Evolutionary conservation across 805 yeast genomes (phyloP).

Genomic region (Candida argentea): DNA sequence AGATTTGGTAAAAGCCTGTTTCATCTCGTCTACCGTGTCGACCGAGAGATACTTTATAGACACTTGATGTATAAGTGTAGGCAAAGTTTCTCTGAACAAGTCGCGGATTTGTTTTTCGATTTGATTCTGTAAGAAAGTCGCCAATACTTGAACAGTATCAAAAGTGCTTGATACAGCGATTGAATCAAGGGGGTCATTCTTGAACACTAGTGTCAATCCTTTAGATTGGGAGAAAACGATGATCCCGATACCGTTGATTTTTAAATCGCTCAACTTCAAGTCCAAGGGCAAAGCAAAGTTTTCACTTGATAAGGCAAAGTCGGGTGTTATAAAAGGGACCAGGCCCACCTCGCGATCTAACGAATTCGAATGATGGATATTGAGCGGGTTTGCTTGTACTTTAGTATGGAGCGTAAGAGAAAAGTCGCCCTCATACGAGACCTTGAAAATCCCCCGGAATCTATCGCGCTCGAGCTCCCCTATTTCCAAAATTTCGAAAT

Average conservation of each 20-base stretch:
- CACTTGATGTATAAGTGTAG: slow-evolving; percentile 67
- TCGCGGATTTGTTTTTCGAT: slow-evolving; percentile 75
- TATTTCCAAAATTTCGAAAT: slow-evolving; percentile 68
- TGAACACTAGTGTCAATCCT: slow-evolving; percentile 78
- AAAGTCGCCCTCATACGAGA: slow-evolving; percentile 68
- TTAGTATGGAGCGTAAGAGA: slow-evolving; percentile 65
- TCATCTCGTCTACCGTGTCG: slow-evolving; percentile 11
- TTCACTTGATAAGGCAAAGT: slow-evolving; percentile 53
- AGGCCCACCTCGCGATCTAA: slow-evolving; percentile 26
- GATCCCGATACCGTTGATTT: slow-evolving; percentile 71
- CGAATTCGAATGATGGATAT: slow-evolving; percentile 45
- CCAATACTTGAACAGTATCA: slow-evolving; percentile 74
- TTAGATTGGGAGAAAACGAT: slow-evolving; percentile 73
- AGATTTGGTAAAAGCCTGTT: slow-evolving; percentile 2
- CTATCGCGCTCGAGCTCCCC: slow-evolving; percentile 72
- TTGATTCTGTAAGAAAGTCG: slow-evolving; percentile 72
- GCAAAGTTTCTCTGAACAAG: slow-evolving; percentile 74
- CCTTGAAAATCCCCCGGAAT: slow-evolving; percentile 74
- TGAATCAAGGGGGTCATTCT: slow-evolving; percentile 80
- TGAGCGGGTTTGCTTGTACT: slow-evolving; percentile 77
- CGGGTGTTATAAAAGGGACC: slow-evolving; percentile 48
- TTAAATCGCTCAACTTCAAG: slow-evolving; percentile 60
- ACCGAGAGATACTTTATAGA: slow-evolving; percentile 43
- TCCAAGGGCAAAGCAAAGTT: slow-evolving; percentile 73
- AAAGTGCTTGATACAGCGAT: slow-evolving; percentile 81